Evolutionary conservation across 2,329 filamentous ascomycete species (phyloP), one percentile per base, ranked within the genome.

Genomic region (Fusarium sambucinum): DNA sequence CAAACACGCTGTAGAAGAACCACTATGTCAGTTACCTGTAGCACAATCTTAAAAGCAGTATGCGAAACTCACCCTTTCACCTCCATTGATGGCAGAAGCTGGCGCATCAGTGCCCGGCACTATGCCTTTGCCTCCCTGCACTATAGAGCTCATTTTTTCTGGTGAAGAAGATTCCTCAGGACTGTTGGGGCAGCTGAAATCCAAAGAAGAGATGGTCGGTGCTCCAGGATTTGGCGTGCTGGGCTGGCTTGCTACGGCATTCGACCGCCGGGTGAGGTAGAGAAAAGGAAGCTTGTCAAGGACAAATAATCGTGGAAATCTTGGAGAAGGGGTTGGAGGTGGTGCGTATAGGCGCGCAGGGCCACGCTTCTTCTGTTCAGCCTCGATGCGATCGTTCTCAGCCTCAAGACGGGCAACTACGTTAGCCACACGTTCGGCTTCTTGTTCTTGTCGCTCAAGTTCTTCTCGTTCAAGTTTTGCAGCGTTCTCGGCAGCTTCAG

Each of bases 51-150:
- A 7, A 30, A 33, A 27, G 46, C 17, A 21, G 33, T 33, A 17
- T n/a, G 13, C 25, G 19, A 32, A 37, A 82, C 88, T 84, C 79
- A 92, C 90, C 72, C 93, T 85, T 75, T 94, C 92, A 45, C 90
- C 90, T 64, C 91, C 87, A 80, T 96, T 96, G 60, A 91, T 90
- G 16, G 92, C 92, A 55, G 93, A 94, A 12, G 90, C 83, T 2
- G 94, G 94, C 23, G 92, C 92, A 81, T 96, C 93, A 42, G 85
- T 89, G 52, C 83, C 82, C 38, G 83, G 81, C 8, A 83, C 80
- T 58, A 83, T 80, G 59, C 82, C 83, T 67, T 76, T 81, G 14
- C 81, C 83, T 27, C 82, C 82, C n/a, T 76, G 75, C 61, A 82
- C 79, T 58, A 85, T 84, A 48, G 78, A 78, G 53, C 72, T 75